Evolutionary conservation across 352 stramenopile genomes (phyloP), one percentile per base, ranked within the genome.

Genomic region (Pilasporangium apinafurcum): DNA sequence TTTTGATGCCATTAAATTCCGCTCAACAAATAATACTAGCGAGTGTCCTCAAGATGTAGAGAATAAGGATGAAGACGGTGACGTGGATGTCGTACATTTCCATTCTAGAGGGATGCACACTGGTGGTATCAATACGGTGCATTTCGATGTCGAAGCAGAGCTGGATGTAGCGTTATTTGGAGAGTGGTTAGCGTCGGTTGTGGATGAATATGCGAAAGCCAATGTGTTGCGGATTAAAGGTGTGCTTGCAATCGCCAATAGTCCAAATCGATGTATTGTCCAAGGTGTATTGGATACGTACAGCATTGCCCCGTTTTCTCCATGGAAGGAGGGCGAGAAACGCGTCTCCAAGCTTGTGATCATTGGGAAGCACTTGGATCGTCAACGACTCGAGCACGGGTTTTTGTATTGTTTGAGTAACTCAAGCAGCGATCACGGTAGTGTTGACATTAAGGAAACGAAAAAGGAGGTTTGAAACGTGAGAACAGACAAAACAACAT

Each of bases 241-340:
- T 24, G 59, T 86, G 20, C 43, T 88, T 1, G 62, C 73, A 0
- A 48, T 86, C 21, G 40, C 59, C 18, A 59, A 59, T n/a, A 68
- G 78, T 26, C 48, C 60, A 18, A 60, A 50, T 4, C 60, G 64
- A 7, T 89, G 77, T 34, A 59, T 89, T 22, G 57, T 89, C 0
- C 77, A 89, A 38, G 71, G 77, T 30, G 73, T 86, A 12, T 41
- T 86, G 18, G 77, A 89, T 45, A 89, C 73, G 34, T 89, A 84
- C 44, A 89, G 73, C 32, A 82, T 86, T 34, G 71, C 77, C 2
- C 77, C 71, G 30, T 65, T 71, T 14, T 32, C 51, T 7, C 34
- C 47, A 1, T 83, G 69, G 64, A 36, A 56, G n/a, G 14, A 28
- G 9, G 28, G 36, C 12, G 68, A 83, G 39, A 39, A 53, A 37